A percentile compares a stretch with the other conserved stretches of the same genome.
These are phyloP conservation scores for Coccomyxa sp. DNA, from an alignment of 139 green algal genomes.

Conservation along the genomic window DNA sequence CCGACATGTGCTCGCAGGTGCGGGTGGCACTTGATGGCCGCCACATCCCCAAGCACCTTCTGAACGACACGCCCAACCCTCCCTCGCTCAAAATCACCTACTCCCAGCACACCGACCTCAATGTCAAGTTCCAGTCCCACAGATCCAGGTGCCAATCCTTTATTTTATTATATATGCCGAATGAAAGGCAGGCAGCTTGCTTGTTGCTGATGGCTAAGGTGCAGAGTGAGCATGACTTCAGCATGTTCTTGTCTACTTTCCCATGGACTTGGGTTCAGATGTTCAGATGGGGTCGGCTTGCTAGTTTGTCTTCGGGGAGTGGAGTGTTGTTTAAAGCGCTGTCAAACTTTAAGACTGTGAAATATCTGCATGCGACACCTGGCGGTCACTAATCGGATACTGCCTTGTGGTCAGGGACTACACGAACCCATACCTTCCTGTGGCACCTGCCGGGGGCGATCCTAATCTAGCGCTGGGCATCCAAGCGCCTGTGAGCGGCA, in stretches of 20 bases:
- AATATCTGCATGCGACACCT: no score
- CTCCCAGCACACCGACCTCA: constrained; percentile 53
- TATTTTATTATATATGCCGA: neutral
- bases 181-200: neutral
- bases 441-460: constrained; percentile 26
- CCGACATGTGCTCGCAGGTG: constrained; percentile 11
- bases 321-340: neutral
- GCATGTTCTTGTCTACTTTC: neutral
- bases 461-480: constrained; percentile 20
- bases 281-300: neutral
- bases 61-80: constrained; percentile 30
- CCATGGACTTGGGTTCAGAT: no score
- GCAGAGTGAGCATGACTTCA: neutral
- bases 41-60: constrained; percentile 38
- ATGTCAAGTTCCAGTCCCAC: constrained; percentile 55
- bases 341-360: no score
- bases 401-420: constrained; percentile 38
- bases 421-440: constrained; percentile 50
- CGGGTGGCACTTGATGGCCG: constrained; percentile 29
- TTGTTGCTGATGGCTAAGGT: neutral
- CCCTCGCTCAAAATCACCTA: constrained; percentile 55
- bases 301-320: neutral
- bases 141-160: constrained; percentile 35
- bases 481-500: neutral
- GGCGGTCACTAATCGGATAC: no score